Base-by-base conservation (phyloP, 2,329 filamentous ascomycete genomes). In the Annulohypoxylon truncatum region DNA sequence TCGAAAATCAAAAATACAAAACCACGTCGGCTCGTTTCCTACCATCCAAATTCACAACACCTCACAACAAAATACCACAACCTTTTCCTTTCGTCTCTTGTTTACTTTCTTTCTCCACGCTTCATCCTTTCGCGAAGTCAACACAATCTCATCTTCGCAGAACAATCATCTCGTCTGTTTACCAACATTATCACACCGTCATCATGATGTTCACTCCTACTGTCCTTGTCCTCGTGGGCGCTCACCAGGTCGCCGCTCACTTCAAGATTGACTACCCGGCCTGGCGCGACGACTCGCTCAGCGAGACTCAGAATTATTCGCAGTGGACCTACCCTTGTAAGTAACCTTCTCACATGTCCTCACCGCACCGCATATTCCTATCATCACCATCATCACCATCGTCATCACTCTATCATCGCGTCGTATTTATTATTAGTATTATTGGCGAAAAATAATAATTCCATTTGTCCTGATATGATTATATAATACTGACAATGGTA, bases 271-370 rank as follows among this genome's bases (percentile, higher is more conserved):
- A 74, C 10, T 85, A 83, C 72, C 85, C 85, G 3, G 51, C 73
- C 2, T 85, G 83, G 84, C 81, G 85, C 64, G 80, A 77, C 61
- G 79, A 86, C 73, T 84, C 82, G 0, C 79, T 87, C 40, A 69
- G 73, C 20, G 75, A 75, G 28, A 78, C 78, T 60, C 73, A 73
- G 12, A 74, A 75, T 60, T 85, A 83, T 76, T 82, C 77, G 54
- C 83, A 87, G 72, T 86, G 81, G 80, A 70, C 64, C 1, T 82
- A 83, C 64, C 84, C 85, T n/a, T 87, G 84, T 86, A 78, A 12
- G 82, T 71, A 7, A 28, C 44, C 26, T 48, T 24, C 10, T 12
- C 35, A 29, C 22, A 38, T 24, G 13, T 18, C 12, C 12, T 47
- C 48, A 42, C n/a, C 18, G 35, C 15, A 24, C 18, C 5, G n/a